Evolutionary conservation across 2,329 filamentous ascomycete genomes (phyloP).

Genomic region (Aspergillus alliaceus): DNA sequence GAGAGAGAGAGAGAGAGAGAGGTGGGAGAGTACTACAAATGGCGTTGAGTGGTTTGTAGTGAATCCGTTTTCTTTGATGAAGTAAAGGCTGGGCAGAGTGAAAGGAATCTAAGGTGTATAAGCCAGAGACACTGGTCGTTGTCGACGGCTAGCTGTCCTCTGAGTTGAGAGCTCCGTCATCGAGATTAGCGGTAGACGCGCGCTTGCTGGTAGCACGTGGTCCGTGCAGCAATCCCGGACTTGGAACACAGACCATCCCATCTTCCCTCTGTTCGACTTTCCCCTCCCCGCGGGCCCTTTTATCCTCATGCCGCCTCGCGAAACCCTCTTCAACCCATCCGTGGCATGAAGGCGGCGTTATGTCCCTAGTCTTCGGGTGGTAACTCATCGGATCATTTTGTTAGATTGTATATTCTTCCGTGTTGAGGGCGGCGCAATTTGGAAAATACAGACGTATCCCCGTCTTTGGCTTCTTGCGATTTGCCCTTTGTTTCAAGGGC

Average conservation of each 20-base stretch:
- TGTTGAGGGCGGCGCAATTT: constrained; percentile 5
- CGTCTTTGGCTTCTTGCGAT: neutral
- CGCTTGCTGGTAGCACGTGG: constrained; percentile 14
- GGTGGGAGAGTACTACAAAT: no score
- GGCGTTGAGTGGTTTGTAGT: no score
- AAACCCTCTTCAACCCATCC: constrained; percentile 12
- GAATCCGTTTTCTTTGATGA: no score
- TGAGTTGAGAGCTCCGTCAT: constrained; percentile 20
- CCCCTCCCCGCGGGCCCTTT: constrained; percentile 21
- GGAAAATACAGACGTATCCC: neutral
- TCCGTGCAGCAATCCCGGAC: constrained; percentile 9
- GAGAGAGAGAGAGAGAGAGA: neutral
- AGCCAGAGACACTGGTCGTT: no score
- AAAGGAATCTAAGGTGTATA: no score
- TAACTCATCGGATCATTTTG: constrained; percentile 10
- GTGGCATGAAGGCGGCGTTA: constrained; percentile 17
- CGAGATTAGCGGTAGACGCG: constrained; percentile 18
- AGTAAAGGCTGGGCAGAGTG: no score
- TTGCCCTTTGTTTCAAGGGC: constrained; percentile 1
- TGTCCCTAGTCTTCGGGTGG: constrained; percentile 8
- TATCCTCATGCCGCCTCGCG: constrained; percentile 16
- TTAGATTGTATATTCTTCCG: constrained; percentile 3
- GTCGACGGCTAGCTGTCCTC: constrained; percentile 16
- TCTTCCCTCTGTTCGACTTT: constrained; percentile 10
- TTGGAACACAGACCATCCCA: constrained; percentile 2